Percentiles rank a stretch among this genome's conserved stretches.
These are phyloP conservation scores for Apiospora pterosperma DNA, from an alignment of 2,329 filamentous ascomycete species.

Conservation along the genomic window DNA sequence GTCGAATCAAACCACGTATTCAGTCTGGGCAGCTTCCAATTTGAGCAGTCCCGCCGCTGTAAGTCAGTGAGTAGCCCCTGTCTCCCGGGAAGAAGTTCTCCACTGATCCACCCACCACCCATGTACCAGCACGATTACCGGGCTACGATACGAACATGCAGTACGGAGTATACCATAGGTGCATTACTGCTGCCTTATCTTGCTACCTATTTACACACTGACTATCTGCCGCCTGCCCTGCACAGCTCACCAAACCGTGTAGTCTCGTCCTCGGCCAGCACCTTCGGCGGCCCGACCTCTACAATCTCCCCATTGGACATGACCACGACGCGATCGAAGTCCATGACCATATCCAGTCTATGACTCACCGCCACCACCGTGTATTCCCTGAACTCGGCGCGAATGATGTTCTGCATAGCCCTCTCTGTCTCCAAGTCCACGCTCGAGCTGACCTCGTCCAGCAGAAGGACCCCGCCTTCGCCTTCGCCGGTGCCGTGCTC, in stretches of 20 bases:
- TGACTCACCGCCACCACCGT: constrained; percentile 50
- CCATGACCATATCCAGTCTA: constrained; percentile 40
- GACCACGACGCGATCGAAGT: constrained; percentile 44
- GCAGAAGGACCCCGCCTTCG: constrained; percentile 24
- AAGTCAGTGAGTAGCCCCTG: neutral
- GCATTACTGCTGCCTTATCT: neutral
- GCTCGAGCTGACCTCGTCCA: constrained; percentile 30
- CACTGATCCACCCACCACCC: neutral
- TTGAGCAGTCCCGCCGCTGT: neutral
- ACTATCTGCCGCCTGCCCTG: neutral
- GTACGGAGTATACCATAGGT: neutral
- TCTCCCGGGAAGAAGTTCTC: neutral
- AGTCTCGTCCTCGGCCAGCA: neutral
- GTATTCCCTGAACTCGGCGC: constrained; percentile 33
- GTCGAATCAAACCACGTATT: neutral
- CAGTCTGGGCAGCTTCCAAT: neutral
- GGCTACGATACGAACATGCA: neutral
- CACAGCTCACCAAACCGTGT: constrained; percentile 7
- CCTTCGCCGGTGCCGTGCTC: constrained; percentile 5
- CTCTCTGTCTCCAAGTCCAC: constrained; percentile 27
- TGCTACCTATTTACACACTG: neutral
- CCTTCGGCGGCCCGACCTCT: constrained; percentile 24
- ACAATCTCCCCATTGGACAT: constrained; percentile 42
- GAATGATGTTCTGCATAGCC: constrained; percentile 28
- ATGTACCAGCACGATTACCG: neutral